Percentiles rank a stretch among this genome's conserved stretches.
Evolutionary conservation across 2,329 filamentous ascomycete species (phyloP).

Genomic region (Chrysoporthe austroafricana): DNA sequence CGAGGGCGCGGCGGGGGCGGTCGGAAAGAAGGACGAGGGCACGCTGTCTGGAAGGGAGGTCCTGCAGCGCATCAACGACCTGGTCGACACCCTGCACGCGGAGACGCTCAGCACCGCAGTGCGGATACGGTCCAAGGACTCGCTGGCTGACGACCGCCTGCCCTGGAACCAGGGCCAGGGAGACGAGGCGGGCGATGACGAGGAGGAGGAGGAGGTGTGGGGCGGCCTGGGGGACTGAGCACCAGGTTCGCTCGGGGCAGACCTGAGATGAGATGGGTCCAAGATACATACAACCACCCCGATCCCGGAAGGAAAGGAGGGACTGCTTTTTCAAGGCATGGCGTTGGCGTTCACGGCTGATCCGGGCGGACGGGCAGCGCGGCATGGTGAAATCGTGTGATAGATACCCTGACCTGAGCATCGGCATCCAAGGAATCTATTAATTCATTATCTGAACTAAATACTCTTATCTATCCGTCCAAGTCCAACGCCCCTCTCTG

Average conservation of each 20-base stretch:
- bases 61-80: conserved; percentile 54
- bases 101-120: conserved; percentile 71
- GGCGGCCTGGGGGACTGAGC: conserved; percentile 69
- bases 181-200: conserved; percentile 42
- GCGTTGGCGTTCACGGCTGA: conserved; percentile 19
- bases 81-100: conserved; percentile 60
- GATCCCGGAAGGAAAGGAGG: not conserved
- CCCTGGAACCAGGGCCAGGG: conserved; percentile 57
- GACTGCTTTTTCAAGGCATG: not conserved
- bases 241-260: not conserved
- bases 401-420: conserved; percentile 6
- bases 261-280: not conserved
- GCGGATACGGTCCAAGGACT: conserved; percentile 69
- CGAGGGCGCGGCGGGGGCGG: conserved; percentile 26
- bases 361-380: not conserved
- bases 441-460: not conserved
- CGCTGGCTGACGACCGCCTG: conserved; percentile 74
- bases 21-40: conserved; percentile 38
- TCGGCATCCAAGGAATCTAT: conserved; percentile 7
- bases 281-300: not conserved
- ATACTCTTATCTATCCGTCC: not conserved
- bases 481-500: too few relatives aligned
- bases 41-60: conserved; percentile 46
- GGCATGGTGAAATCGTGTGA: conserved; percentile 14
- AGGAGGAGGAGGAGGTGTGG: conserved; percentile 62